A percentile compares a stretch with the other conserved stretches of the same genome.
These are phyloP conservation scores for Leccinum discolor DNA, from an alignment of 1,284 basidiomycete genomes.

Conservation along the genomic window DNA sequence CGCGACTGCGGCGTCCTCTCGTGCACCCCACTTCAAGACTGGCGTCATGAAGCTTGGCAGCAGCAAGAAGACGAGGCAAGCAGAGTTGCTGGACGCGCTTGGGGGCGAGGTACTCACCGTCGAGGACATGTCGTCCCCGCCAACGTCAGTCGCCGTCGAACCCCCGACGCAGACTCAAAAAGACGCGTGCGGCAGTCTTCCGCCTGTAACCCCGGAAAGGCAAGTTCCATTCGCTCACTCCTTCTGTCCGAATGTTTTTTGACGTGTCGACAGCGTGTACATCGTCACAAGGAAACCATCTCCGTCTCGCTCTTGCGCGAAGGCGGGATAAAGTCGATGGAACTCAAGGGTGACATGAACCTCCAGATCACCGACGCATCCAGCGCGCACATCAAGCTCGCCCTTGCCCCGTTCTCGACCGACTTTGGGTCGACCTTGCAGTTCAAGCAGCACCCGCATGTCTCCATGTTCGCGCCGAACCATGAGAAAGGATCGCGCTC, in stretches of 20 bases:
- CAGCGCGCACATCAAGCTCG: slow-evolving; percentile 75
- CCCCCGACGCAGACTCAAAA: slow-evolving; percentile 47
- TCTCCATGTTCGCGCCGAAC: slow-evolving; percentile 82
- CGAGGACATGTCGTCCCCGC: slow-evolving; percentile 31
- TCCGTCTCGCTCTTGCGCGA: slow-evolving; percentile 85
- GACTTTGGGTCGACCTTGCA: slow-evolving; percentile 69
- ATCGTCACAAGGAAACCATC: slow-evolving; percentile 81
- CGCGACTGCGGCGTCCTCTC: too few relatives aligned
- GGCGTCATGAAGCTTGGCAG: slow-evolving; percentile 91
- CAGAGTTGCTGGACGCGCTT: slow-evolving; percentile 85
- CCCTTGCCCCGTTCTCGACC: slow-evolving; percentile 61
- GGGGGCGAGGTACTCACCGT: slow-evolving; percentile 72
- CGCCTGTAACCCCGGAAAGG: slow-evolving; percentile 79
- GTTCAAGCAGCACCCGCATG: slow-evolving; percentile 97
- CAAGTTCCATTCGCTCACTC: slow-evolving; percentile 31
- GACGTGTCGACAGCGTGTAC: slow-evolving; percentile 66
- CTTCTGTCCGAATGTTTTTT: slow-evolving; percentile 2
- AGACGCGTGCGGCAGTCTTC: slow-evolving; percentile 62
- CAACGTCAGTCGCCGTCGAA: slow-evolving; percentile 50
- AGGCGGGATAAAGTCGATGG: slow-evolving; percentile 88
- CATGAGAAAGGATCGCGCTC: slow-evolving; percentile 71
- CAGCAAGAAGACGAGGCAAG: slow-evolving; percentile 74
- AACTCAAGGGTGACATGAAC: slow-evolving; percentile 95
- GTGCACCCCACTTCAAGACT: slow-evolving; percentile 85
- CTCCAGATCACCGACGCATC: slow-evolving; percentile 83